Evolutionary conservation across 805 yeast species (phyloP).

Genomic region (Kurtzmaniella cleridarum): DNA sequence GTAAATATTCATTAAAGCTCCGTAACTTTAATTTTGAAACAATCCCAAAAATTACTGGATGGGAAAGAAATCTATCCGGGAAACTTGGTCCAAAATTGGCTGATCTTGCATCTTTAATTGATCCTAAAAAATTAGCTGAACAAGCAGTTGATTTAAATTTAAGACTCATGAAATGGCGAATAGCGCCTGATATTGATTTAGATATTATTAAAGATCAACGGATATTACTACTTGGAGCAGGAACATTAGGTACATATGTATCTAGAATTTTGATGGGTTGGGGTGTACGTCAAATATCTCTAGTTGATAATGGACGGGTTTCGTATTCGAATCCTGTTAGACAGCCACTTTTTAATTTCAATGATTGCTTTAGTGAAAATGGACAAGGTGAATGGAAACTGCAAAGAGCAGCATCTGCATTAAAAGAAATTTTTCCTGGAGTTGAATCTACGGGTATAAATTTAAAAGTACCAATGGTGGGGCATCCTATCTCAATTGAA

Average conservation of each 20-base stretch:
- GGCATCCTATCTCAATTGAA: slow-evolving; percentile 72
- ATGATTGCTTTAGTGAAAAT: slow-evolving; percentile 68
- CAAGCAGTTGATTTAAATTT: slow-evolving; percentile 91
- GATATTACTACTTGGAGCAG: slow-evolving; percentile 86
- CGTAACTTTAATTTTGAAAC: slow-evolving; percentile 3
- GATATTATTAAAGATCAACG: slow-evolving; percentile 55
- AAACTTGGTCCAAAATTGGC: slow-evolving; percentile 79
- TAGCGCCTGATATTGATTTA: slow-evolving; percentile 75
- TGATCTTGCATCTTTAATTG: slow-evolving; percentile 72
- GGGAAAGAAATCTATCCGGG: slow-evolving; percentile 80
- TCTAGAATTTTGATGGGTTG: slow-evolving; percentile 84
- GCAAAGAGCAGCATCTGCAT: slow-evolving; percentile 63
- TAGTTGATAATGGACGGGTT: slow-evolving; percentile 85
- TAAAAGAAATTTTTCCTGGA: slow-evolving; percentile 74
- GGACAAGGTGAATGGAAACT: slow-evolving; percentile 73
- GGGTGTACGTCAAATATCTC: slow-evolving; percentile 84
- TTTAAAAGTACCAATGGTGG: slow-evolving; percentile 92
- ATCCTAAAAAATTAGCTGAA: slow-evolving; percentile 77
- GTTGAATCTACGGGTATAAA: slow-evolving; percentile 58
- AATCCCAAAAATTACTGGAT: slow-evolving; percentile 59
- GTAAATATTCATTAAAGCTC: slow-evolving; percentile 12
- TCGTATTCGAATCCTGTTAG: slow-evolving; percentile 94
- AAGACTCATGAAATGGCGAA: slow-evolving; percentile 94
- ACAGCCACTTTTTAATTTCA: slow-evolving; percentile 78
- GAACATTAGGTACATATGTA: slow-evolving; percentile 92